Base-by-base conservation (phyloP, 1,139 yeast species). In the Debaryomycetaceae sp. region DNA sequence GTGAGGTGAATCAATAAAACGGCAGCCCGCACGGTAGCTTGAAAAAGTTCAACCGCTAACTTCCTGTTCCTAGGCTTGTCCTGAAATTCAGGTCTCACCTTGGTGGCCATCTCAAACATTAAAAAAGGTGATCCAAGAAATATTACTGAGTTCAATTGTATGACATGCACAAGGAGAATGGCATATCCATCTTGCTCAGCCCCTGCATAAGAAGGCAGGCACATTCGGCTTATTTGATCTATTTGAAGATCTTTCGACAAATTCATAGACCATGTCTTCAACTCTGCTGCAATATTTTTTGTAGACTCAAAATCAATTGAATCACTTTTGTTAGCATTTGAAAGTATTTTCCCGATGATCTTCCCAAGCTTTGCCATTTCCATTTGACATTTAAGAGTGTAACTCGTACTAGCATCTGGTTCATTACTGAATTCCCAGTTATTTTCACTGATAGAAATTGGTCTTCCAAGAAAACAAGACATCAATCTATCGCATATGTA, bases 51-150 rank as follows among this genome's bases (percentile, higher is more conserved):
- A 18, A 46, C 39, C 37, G 47, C 30, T 33, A 31, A n/a, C 5
- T 16, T 18, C 6, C 33, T 14, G 2, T 13, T 22, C 15, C 16
- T 36, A 42, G 56, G 49, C 33, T 49, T 50, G 31, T 50, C 34
- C 15, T 43, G 33, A 4, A 16, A 15, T 4, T 16, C 22, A 45
- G 38, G 42, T 40, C 42, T 36, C 37, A 48, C 13, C 37, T 37
- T 39, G 17, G 32, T 14, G 14, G 14, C 31, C 31, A 39, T 36
- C 26, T 57, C 50, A 39, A 65, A 67, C 52, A 71, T 64, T 51
- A 71, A 70, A 44, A 74, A 72, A 8, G 80, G 79, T 17, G 78
- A 59, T 28, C 75, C 59, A 16, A 75, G 53, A 19, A 74, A 51
- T 46, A 73, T 61, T 17, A 73, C 63, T 1, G 73, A 69, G 50